phyloP scores from a whole-genome alignment of 2,329 filamentous ascomycete species.

The Alternaria hordeiaustralica region DNA sequence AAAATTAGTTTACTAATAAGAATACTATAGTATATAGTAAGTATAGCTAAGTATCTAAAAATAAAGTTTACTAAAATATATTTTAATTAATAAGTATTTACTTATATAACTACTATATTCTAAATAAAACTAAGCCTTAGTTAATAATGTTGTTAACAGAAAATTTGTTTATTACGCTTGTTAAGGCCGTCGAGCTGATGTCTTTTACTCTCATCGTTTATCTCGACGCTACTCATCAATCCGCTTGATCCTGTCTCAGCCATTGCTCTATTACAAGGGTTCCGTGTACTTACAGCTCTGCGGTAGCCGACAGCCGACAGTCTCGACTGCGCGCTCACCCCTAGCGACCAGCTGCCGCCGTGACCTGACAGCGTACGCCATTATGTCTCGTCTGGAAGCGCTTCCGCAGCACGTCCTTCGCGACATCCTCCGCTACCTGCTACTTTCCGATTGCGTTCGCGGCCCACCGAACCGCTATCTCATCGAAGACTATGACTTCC shows the following conservation, averaged over 20 bases:
- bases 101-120: too few relatives aligned
- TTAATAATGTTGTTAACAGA: background rate
- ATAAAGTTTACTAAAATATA: too few relatives aligned
- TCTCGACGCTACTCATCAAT: background rate
- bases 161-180: background rate
- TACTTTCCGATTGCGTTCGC: background rate
- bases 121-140: too few relatives aligned
- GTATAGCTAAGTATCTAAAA: too few relatives aligned
- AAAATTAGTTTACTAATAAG: too few relatives aligned
- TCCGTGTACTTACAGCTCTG: background rate
- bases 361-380: background rate
- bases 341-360: background rate
- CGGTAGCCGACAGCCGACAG: background rate
- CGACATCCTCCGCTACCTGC: background rate
- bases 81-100: too few relatives aligned
- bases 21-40: too few relatives aligned
- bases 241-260: background rate
- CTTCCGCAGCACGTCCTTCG: background rate
- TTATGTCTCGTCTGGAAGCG: background rate
- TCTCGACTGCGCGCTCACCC: background rate
- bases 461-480: background rate
- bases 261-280: background rate
- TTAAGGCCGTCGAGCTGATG: background rate
- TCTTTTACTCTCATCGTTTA: background rate
- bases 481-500: background rate